Base-by-base conservation (phyloP, 768 basidiomycete species). In the Naganishia onofrii region DNA sequence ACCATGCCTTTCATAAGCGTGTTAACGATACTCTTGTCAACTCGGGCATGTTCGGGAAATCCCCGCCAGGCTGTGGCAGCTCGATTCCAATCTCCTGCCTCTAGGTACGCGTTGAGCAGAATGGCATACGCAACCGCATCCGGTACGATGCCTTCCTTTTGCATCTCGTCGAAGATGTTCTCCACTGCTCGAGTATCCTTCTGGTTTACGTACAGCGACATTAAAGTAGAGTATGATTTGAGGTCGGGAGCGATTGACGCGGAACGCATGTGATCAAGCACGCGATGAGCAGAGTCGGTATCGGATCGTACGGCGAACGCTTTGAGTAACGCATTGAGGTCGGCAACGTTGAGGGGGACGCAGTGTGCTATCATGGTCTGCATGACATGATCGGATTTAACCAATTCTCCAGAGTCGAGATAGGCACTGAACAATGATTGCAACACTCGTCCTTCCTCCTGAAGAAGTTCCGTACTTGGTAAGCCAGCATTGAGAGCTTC, bases 1-100 rank as follows among this genome's bases (percentile, higher is more conserved):
- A 95, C 86, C 75, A 91, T 90, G 1, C 92, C 91, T 80, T 91
- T 91, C 73, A 95, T 82, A 29, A 96, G 84, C 29, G 87, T 87
- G 79, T 92, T 92, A 80, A 87, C 88, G 64, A 89, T 84, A 19
- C 53, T 66, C 75, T 32, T 82, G 77, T 42, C 82, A 74, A 44
- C 81, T 79, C 65, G 70, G 9, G 76, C 28, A 17, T 75, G 53
- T 1, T 28, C 0, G 1, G 79, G 71, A 54, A 91, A 81, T 72
- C 85, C 87, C 72, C 89, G 86, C 76, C 89, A 95, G 15, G 87
- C 82, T 28, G 85, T 84, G 69, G 92, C 84, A 23, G 89, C 91
- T 29, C 88, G 88, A 54, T 82, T 79, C 91, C 92, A 96, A 13
- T 88, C 87, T 1, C 89, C 90, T 1, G 87, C 85, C 75, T 90